Evolutionary conservation across 257 asterid species (phyloP).

Genomic region (Perilla frutescens): DNA sequence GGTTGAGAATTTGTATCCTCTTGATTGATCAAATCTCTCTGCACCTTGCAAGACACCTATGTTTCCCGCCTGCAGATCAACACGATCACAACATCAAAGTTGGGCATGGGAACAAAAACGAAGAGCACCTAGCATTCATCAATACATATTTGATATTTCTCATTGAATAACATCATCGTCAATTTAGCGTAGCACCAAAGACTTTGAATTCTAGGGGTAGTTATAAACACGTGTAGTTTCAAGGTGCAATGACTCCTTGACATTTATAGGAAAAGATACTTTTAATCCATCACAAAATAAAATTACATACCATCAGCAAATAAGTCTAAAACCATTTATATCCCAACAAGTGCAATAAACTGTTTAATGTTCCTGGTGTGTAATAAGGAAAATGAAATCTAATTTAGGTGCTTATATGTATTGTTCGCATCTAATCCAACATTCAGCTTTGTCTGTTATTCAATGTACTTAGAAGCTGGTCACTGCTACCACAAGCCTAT

Average conservation of each 20-base stretch:
- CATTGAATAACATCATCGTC: background rate
- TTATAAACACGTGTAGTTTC: background rate
- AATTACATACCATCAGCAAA: background rate
- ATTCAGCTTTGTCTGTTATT: constrained; percentile 5
- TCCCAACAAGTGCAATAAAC: background rate
- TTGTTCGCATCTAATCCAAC: background rate
- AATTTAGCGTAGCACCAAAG: background rate
- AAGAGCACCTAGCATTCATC: constrained; percentile 8
- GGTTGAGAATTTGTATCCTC: constrained; percentile 90
- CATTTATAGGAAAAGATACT: background rate
- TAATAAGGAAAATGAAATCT: too few relatives aligned
- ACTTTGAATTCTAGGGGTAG: constrained; percentile 1
- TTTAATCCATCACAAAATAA: background rate
- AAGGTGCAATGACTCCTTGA: background rate
- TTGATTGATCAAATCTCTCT: constrained; percentile 73
- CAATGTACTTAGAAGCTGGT: background rate
- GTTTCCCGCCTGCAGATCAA: constrained; percentile 70
- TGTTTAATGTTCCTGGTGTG: background rate
- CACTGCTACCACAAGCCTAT: background rate
- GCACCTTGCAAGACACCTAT: constrained; percentile 87
- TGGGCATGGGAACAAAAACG: constrained; percentile 9
- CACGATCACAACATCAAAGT: constrained; percentile 7
- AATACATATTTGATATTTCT: background rate
- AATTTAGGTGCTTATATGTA: background rate
- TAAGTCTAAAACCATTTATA: background rate